A percentile compares a stretch with the other conserved stretches of the same genome.
phyloP scores from a whole-genome alignment of 2,329 filamentous ascomycete species.

The Hypoxylon sp. region DNA sequence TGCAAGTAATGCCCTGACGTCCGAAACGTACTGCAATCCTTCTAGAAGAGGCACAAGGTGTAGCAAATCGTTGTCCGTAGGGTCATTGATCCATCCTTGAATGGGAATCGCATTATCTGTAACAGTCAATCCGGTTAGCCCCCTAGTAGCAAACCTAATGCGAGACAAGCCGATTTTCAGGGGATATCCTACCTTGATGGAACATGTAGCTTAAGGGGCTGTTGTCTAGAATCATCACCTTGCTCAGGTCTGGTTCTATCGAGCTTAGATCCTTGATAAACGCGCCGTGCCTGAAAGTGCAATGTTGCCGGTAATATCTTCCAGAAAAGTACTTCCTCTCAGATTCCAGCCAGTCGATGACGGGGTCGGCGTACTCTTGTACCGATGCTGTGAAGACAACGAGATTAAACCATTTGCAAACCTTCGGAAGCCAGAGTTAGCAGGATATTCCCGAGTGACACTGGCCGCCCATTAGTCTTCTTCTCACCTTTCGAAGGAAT shows the following conservation, averaged over 20 bases:
- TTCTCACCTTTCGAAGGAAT: constrained; percentile 82
- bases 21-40: constrained; percentile 94
- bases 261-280: constrained; percentile 98
- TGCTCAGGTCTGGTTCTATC: constrained; percentile 95
- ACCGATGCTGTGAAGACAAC: constrained; percentile 97
- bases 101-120: constrained; percentile 98
- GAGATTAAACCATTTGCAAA: constrained; percentile 98
- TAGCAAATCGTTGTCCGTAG: constrained; percentile 94
- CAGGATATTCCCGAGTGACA: constrained; percentile 8
- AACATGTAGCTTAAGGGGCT: constrained; percentile 98
- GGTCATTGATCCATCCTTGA: constrained; percentile 99
- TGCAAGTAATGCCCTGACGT: constrained; percentile 90
- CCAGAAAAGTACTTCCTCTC: constrained; percentile 97
- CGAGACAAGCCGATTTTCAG: constrained; percentile 12
- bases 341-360: constrained; percentile 98
- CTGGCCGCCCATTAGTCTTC: constrained; percentile 1
- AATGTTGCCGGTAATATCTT: constrained; percentile 96
- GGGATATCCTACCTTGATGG: constrained; percentile 81
- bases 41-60: constrained; percentile 93
- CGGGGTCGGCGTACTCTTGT: constrained; percentile 97
- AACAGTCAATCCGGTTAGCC: constrained; percentile 38
- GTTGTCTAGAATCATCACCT: constrained; percentile 99
- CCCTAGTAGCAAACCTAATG: constrained; percentile 7
- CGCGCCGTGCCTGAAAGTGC: constrained; percentile 92
- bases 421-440: constrained; percentile 59